Conservation (phyloP, 2,329 filamentous ascomycete genomes). For the Aspergillus sclerotialis region DNA sequence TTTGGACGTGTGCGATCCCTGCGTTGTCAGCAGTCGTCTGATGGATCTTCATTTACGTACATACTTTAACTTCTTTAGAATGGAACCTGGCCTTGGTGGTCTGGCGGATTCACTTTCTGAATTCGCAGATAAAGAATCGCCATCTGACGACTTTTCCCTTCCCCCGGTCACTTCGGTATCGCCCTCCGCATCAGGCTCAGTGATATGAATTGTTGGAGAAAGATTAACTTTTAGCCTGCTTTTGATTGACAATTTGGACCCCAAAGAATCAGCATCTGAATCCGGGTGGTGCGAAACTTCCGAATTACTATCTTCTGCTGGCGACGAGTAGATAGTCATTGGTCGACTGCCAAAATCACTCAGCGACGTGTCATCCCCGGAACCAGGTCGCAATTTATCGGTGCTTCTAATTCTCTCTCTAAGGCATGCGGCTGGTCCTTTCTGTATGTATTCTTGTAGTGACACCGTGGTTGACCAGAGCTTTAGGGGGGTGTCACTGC, state of each 20-base stretch:
- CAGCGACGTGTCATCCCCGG: slow-evolving; percentile 22
- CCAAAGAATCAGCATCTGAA: slow-evolving; percentile 4
- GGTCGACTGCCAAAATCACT: slow-evolving; percentile 24
- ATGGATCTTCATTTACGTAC: not conserved
- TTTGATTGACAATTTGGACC: slow-evolving; percentile 13
- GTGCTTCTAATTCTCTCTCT: slow-evolving; percentile 42
- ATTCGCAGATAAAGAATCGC: not conserved
- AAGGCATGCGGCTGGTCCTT: slow-evolving; percentile 51
- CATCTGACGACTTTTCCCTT: not conserved
- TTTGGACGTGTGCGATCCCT: no score
- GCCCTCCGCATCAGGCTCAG: slow-evolving; percentile 15
- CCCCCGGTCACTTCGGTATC: slow-evolving; percentile 12
- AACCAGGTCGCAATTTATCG: slow-evolving; percentile 13
- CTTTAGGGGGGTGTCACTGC: slow-evolving; percentile 31
- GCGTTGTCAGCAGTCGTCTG: no score
- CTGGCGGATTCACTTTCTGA: slow-evolving; percentile 16
- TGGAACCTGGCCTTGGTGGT: slow-evolving; percentile 14
- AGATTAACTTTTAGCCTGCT: slow-evolving; percentile 12
- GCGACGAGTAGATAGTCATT: slow-evolving; percentile 13
- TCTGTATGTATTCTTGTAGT: slow-evolving; percentile 45
- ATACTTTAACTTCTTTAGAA: not conserved
- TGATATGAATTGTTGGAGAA: slow-evolving; percentile 24
- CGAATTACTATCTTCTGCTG: slow-evolving; percentile 6
- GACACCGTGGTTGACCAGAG: slow-evolving; percentile 24
- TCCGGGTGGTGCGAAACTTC: not conserved